Base-by-base conservation (phyloP, 2,329 filamentous ascomycete genomes). In the Rugonectria rugulosa region DNA sequence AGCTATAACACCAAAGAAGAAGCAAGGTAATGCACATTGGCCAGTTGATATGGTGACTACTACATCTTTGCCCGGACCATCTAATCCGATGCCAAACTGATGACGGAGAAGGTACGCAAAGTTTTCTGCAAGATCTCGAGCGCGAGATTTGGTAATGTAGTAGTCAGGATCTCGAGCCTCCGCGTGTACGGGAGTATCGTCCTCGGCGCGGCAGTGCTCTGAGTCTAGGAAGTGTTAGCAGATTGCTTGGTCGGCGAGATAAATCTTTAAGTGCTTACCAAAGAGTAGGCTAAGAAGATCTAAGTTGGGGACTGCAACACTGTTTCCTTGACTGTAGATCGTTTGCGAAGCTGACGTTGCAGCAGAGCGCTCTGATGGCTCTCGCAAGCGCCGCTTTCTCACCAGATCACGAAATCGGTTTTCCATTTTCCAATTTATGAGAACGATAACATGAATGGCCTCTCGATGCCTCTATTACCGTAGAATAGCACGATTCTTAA, bases 41-140 rank as follows among this genome's bases (percentile, higher is more conserved):
- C 85, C 85, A 0, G 80, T 79, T 1, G 81, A 83, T 23, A 87
- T 79, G 15, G 80, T 76, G 4, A 85, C 79, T 12, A 86, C 80
- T 5, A 86, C 79, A 60, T 86, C 81, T 46, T 76, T 76, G 29
- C 73, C 77, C 0, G 78, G 73, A 0, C 82, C 81, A 11, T 74
- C 53, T 3, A 67, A 67, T 11, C 85, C 84, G 38, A 88, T 78
- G 12, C 75, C 76, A 58, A 81, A 87, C 19, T 26, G 78, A 21
- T 72, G 53, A 11, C 85, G 80, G 1, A 89, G 74, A 14, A 83
- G 79, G 61, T 84, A 73, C 5, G 84, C 85, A 15, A 84, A 77
- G 3, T 79, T 76, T 59, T 81, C 77, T 9, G 81, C 79, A 10
- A 84, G 72, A 9, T 67, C 63, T 5, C 80, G 78, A 3, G 81